Base-by-base conservation (phyloP, 768 basidiomycete genomes). In the Leccinum incarnatum region DNA sequence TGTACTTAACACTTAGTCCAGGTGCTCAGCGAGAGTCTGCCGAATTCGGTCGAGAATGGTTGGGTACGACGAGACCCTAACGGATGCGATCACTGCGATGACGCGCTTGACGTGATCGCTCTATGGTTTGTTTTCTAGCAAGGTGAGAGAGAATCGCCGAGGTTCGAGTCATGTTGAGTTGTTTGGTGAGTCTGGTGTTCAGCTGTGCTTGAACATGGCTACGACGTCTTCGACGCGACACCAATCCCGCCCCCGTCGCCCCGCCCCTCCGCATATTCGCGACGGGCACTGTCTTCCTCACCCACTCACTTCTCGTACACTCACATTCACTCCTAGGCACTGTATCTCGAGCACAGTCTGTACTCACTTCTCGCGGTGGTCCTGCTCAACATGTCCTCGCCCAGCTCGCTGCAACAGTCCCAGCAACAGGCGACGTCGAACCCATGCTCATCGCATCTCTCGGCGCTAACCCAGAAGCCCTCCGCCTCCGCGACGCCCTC, bases 401-500 rank as follows among this genome's bases (percentile, higher is more conserved):
- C 0, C 91, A 93, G 67, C 87, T 93, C 63, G 60, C 65, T 1
- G 58, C 60, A 15, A 58, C 65, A 21, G 55, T 29, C 72, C 83
- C 69, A 4, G 52, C 58, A 0, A 56, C 59, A 0, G 69, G 27
- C 27, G 27, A 8, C 27, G 27, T 29, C 27, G 27, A 29, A 29
- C 27, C 27, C 1, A 29, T 29, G 69, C 53, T 94, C 27, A 80
- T 93, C 46, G 91, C 91, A 3, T 83, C 91, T 32, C 75, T 94
- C 4, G 86, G 87, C 4, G 84, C 87, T 2, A 88, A 84, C 64
- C 80, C 84, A 19, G 91, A 93, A 57, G 92, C 87, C 2, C 72
- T 72, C 47, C 81, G 79, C 69, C 77, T 93, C 21, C 69, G 88
- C 56, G 75, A 78, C 49, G 86, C 91, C 52, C 79, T 93, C 49